A percentile compares a stretch with the other conserved stretches of the same genome.
Evolutionary conservation across 192 early-diverging fungal species (phyloP).

Genomic region (Coemansia sp.): DNA sequence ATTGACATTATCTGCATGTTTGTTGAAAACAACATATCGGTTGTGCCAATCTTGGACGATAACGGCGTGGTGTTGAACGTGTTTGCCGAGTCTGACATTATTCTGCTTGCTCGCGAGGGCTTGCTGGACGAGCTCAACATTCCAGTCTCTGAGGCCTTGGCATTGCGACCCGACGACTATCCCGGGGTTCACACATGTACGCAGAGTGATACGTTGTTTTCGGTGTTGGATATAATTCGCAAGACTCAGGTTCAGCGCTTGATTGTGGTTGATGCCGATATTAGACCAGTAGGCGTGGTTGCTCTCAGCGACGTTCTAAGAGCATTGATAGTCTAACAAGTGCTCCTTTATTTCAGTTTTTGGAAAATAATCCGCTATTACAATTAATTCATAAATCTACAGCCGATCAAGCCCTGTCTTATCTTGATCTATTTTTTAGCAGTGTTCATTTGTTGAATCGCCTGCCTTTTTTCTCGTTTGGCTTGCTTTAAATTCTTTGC

Average conservation of each 20-base stretch:
- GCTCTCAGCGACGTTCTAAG: conserved; percentile 81
- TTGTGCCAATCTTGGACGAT: conserved; percentile 92
- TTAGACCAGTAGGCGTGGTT: conserved; percentile 78
- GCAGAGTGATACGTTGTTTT: conserved; percentile 79
- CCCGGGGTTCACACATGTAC: conserved; percentile 93
- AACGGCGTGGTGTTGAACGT: conserved; percentile 85
- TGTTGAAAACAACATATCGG: conserved; percentile 85
- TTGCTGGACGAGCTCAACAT: conserved; percentile 72
- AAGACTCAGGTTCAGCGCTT: conserved; percentile 84
- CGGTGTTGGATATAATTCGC: conserved; percentile 86
- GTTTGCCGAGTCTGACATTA: conserved; percentile 95
- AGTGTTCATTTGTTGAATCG: neutral
- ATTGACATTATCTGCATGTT: conserved; percentile 92
- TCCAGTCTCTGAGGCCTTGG: conserved; percentile 82
- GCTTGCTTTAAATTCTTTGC: neutral
- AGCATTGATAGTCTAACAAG: conserved; percentile 43
- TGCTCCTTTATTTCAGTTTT: neutral
- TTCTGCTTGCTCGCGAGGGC: conserved; percentile 67
- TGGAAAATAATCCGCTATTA: neutral
- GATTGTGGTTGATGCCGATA: conserved; percentile 85
- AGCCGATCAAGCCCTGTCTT: neutral
- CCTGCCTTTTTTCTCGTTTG: neutral
- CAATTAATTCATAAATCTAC: neutral
- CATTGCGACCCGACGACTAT: conserved; percentile 84
- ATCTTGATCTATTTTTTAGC: neutral